These are phyloP conservation scores for Punctularia strigosozonata DNA, from an alignment of 768 basidiomycete genomes.

Conservation along the genomic window DNA sequence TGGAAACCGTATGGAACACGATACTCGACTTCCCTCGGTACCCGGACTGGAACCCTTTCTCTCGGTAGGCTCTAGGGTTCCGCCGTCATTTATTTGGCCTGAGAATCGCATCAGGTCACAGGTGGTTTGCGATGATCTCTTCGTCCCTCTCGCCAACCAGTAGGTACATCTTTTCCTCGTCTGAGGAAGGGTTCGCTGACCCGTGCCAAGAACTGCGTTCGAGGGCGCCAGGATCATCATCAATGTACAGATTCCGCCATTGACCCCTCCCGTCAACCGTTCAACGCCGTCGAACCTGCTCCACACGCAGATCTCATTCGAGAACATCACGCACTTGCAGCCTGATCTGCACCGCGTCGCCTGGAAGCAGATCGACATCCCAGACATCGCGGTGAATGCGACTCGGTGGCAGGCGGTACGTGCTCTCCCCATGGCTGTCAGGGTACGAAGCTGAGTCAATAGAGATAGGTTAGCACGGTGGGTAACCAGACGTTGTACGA, in stretches of 20 bases:
- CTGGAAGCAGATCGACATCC: constrained; percentile 17
- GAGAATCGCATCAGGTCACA: background rate
- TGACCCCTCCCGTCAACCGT: constrained; percentile 17
- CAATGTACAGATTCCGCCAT: constrained; percentile 20
- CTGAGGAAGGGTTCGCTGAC: no score
- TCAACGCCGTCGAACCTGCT: constrained; percentile 15
- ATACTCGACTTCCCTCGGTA: background rate
- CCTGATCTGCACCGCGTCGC: constrained; percentile 13
- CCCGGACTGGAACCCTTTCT: background rate
- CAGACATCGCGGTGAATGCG: constrained; percentile 15
- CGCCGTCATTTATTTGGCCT: background rate
- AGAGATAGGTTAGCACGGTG: constrained; percentile 8
- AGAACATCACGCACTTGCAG: constrained; percentile 21
- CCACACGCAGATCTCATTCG: constrained; percentile 17
- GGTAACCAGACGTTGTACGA: constrained; percentile 19
- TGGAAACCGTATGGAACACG: background rate
- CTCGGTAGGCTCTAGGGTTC: background rate
- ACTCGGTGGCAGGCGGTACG: constrained; percentile 20
- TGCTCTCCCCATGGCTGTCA: no score
- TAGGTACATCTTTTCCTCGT: background rate
- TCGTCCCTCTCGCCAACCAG: background rate
- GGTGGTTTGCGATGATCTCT: background rate
- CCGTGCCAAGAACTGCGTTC: no score
- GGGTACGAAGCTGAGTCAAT: no score
- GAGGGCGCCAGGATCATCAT: constrained; percentile 16